These are phyloP conservation scores for Wickerhamiella siamensis DNA, from an alignment of 805 yeast species.

Conservation along the genomic window DNA sequence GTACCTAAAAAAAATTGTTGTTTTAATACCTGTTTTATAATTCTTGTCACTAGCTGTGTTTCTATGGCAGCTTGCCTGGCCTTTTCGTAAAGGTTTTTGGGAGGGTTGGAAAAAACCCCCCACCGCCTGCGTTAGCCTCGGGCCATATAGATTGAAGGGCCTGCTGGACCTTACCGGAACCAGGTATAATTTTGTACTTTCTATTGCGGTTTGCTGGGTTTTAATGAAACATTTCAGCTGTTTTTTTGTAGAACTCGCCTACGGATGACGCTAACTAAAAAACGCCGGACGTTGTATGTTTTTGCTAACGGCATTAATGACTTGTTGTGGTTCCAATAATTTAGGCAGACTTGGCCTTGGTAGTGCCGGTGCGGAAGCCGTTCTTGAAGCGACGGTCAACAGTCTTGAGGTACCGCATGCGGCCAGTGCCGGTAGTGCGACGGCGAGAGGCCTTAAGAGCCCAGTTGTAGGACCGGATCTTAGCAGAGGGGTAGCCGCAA, in stretches of 20 bases:
- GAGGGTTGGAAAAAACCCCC: no score
- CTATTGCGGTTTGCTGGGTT: no score
- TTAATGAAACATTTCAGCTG: background rate
- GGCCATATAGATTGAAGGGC: no score
- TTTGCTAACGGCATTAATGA: background rate
- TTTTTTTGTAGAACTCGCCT: background rate
- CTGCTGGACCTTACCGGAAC: no score
- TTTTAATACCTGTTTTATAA: background rate
- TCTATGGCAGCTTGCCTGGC: no score
- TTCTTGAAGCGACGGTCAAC: slow-evolving; percentile 97
- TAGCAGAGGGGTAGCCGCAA: slow-evolving; percentile 99
- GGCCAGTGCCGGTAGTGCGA: slow-evolving; percentile 99
- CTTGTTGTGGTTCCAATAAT: background rate
- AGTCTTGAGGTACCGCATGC: slow-evolving; percentile 95
- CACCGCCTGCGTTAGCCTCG: no score
- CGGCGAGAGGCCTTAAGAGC: slow-evolving; percentile 98
- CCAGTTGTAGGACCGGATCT: slow-evolving; percentile 92
- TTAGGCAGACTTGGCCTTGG: slow-evolving; percentile 37
- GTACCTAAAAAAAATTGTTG: background rate
- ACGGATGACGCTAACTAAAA: background rate
- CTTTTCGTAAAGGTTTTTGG: no score
- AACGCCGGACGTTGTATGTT: background rate
- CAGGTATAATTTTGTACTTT: no score
- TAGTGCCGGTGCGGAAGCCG: slow-evolving; percentile 85
- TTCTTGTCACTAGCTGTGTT: no score